Evolutionary conservation across 2,329 filamentous ascomycete genomes (phyloP), one percentile per base, ranked within the genome.

Genomic region (Harringtonia lauricola): DNA sequence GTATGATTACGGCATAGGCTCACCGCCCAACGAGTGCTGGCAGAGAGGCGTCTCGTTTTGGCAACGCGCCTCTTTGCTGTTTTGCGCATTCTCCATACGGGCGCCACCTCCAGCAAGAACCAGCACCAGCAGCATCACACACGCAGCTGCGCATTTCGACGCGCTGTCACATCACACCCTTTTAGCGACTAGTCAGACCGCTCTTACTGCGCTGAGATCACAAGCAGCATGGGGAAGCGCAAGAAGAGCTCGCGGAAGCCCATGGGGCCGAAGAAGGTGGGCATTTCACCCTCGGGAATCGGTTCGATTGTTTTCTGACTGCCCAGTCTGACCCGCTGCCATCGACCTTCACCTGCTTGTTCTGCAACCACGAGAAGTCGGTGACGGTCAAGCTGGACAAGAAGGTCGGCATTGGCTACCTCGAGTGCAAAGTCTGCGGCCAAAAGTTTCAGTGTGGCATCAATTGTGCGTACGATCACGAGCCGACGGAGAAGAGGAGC

Each of bases 281-380:
- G 60, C 51, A 37, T n/a, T n/a, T n/a, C 28, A 9, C 4, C 13
- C 10, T 14, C 13, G 14, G 36, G 36, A 7, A n/a, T 14, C 10
- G 35, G 24, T 13, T 9, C n/a, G 18, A 26, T 41, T 17, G 24
- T 14, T 21, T 39, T 18, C 17, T 34, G 24, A 14, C 18, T 13
- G 7, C 9, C 47, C 52, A 83, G 80, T 66, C 74, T 60, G 84
- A 89, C 54, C 76, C 79, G 34, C 72, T 92, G 17, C 74, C 83
- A 4, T 89, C 86, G 3, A 77, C 79, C n/a, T 98, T 98, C 64
- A 86, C 89, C 45, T 98, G 92, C 61, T 80, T 98, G 37, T 98
- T 98, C 67, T 98, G 92, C 72, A 96, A 95, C 62, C 89, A 96
- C 65, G 92, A 96, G 60, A 92, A 87, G 52, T 86, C 89, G 0